phyloP scores from a whole-genome alignment of 1,284 basidiomycete species.

The Trichosporon sp. region DNA sequence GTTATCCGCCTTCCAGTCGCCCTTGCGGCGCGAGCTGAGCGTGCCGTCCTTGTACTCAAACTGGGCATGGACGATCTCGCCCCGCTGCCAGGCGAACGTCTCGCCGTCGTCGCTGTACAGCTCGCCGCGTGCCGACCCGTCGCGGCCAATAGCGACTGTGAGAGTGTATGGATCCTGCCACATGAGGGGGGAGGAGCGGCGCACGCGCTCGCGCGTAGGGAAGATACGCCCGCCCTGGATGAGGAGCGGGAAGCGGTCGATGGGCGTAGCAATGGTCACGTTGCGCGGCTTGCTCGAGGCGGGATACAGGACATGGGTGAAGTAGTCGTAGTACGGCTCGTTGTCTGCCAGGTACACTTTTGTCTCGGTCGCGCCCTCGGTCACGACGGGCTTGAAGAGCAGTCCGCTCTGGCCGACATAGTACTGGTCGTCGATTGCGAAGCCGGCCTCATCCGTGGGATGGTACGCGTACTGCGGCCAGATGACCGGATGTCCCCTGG shows the following conservation, averaged over 20 bases:
- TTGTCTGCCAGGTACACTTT: slow-evolving; percentile 83
- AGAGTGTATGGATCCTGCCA: slow-evolving; percentile 90
- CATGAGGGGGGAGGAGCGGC: slow-evolving; percentile 81
- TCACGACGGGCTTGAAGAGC: slow-evolving; percentile 84
- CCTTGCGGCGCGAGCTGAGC: slow-evolving; percentile 21
- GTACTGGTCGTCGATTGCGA: slow-evolving; percentile 88
- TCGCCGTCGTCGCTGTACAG: slow-evolving; percentile 95
- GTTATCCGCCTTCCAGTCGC: slow-evolving; percentile 58
- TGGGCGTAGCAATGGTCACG: slow-evolving; percentile 67
- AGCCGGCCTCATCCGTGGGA: slow-evolving; percentile 79
- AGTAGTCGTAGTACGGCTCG: slow-evolving; percentile 93
- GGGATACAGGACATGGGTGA: slow-evolving; percentile 62
- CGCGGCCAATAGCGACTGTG: slow-evolving; percentile 68
- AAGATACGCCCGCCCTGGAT: slow-evolving; percentile 89
- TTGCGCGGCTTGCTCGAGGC: slow-evolving; percentile 56
- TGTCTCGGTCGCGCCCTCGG: slow-evolving; percentile 63
- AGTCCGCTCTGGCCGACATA: slow-evolving; percentile 83
- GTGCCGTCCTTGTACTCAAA: slow-evolving; percentile 58
- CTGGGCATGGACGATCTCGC: slow-evolving; percentile 75
- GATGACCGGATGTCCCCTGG: slow-evolving; percentile 71
- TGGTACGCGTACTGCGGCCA: slow-evolving; percentile 92
- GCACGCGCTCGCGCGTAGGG: slow-evolving; percentile 75
- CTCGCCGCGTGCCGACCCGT: slow-evolving; percentile 66
- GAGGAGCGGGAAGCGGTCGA: slow-evolving; percentile 77
- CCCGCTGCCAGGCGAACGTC: slow-evolving; percentile 68